Evolutionary conservation across 768 basidiomycete genomes (phyloP).

Genomic region (Cystobasidium ongulense): DNA sequence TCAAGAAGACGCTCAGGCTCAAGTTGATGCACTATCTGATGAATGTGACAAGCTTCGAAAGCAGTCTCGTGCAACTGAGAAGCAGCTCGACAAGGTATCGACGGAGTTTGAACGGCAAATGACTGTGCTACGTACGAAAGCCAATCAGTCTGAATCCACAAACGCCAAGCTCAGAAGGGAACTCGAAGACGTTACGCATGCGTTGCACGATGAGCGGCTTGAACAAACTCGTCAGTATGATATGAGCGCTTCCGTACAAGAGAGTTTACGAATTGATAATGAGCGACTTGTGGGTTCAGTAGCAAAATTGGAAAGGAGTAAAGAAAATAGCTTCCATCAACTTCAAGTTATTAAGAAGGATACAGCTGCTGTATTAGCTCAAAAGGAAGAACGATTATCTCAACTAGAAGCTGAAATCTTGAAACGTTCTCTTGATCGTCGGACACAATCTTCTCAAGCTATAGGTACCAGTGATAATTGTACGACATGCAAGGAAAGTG

Average conservation of each 20-base stretch:
- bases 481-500: not conserved
- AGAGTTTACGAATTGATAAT: conserved; percentile 12
- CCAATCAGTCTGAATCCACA: not conserved
- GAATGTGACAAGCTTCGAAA: conserved; percentile 5
- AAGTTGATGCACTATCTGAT: not conserved
- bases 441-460: not conserved
- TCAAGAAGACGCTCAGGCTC: not conserved
- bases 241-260: conserved; percentile 1
- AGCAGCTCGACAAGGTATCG: conserved; percentile 2
- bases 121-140: not conserved
- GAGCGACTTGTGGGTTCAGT: not conserved
- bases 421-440: conserved; percentile 18
- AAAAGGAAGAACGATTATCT: not conserved
- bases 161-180: not conserved
- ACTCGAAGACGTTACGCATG: conserved; percentile 10
- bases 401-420: conserved; percentile 17
- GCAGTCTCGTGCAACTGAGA: not conserved
- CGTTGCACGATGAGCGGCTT: not conserved
- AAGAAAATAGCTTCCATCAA: conserved; percentile 11
- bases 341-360: conserved; percentile 7
- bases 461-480: not conserved
- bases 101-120: not conserved
- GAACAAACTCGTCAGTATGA: conserved; percentile 21
- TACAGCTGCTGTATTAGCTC: not conserved
- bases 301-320: not conserved